Percentiles rank a stretch among this genome's conserved stretches.
Evolutionary conservation across 495 filamentous ascomycete species (phyloP).

Genomic region (Glonium stellatum): DNA sequence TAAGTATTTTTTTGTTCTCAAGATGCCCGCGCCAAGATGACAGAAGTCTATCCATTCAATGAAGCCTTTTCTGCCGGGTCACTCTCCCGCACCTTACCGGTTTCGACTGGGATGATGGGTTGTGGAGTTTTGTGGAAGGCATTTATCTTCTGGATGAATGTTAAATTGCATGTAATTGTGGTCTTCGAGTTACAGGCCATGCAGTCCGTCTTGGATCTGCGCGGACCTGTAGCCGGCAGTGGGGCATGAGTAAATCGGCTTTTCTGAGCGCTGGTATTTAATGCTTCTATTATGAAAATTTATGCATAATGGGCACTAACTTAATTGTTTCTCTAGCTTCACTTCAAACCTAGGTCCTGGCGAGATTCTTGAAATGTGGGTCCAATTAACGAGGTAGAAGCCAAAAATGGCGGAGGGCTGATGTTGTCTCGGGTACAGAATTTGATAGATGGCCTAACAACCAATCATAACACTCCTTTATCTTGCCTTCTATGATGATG

Average conservation of each 20-base stretch:
- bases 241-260: conserved; percentile 61
- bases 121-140: conserved; percentile 63
- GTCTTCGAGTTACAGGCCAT: conserved; percentile 46
- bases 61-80: conserved; percentile 65
- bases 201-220: conserved; percentile 52
- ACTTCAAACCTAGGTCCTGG: neutral
- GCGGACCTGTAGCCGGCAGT: conserved; percentile 43
- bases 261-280: conserved; percentile 46
- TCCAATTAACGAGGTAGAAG: too few relatives aligned
- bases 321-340: neutral
- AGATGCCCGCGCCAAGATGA: conserved; percentile 64
- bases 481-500: too few relatives aligned
- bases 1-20: conserved; percentile 7
- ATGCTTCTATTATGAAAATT: neutral
- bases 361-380: too few relatives aligned
- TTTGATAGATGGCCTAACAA: too few relatives aligned
- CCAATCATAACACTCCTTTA: too few relatives aligned
- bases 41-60: conserved; percentile 99
- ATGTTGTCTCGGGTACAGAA: too few relatives aligned
- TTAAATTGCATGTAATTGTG: conserved; percentile 36
- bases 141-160: conserved; percentile 8
- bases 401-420: too few relatives aligned
- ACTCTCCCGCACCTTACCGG: conserved; percentile 73
- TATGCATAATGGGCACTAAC: neutral
- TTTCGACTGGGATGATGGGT: conserved; percentile 64